A percentile compares a stretch with the other conserved stretches of the same genome.
Evolutionary conservation across 2,329 filamentous ascomycete genomes (phyloP).

Genomic region (Colletotrichum eleusines): DNA sequence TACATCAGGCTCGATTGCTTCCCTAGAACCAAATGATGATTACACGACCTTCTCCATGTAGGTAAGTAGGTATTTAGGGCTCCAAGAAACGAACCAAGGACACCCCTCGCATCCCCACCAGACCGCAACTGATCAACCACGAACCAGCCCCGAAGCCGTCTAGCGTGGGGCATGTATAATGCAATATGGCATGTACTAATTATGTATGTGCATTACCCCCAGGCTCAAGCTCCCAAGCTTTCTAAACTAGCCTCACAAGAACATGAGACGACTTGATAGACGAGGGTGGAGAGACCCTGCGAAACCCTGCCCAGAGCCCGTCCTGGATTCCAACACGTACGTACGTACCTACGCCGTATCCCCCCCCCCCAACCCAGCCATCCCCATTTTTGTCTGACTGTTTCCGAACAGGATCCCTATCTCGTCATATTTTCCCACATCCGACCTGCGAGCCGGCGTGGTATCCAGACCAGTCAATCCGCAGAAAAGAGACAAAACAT

Average conservation of each 20-base stretch:
- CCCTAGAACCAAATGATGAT: not conserved
- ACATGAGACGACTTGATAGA: not conserved
- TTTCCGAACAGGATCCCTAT: not conserved
- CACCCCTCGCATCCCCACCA: conserved; percentile 3
- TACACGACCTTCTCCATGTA: not conserved
- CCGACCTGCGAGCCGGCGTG: not conserved
- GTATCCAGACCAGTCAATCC: not conserved
- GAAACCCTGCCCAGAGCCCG: conserved; percentile 8
- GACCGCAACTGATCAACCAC: conserved; percentile 38
- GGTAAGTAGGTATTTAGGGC: not conserved
- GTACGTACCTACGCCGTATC: too few relatives aligned
- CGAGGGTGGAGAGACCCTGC: conserved; percentile 4
- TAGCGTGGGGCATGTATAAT: conserved; percentile 10
- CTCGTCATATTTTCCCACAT: not conserved
- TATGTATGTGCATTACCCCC: not conserved
- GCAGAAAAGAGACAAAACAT: not conserved
- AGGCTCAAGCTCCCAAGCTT: not conserved
- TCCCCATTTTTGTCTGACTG: conserved; percentile 15
- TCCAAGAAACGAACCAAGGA: not conserved
- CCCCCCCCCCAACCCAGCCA: conserved; percentile 7
- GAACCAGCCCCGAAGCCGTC: conserved; percentile 14
- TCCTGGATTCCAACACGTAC: not conserved
- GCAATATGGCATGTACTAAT: not conserved
- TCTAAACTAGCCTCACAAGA: not conserved
- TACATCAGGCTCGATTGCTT: not conserved